Base-by-base conservation (phyloP, 208 protist genomes). In the Wallacemonas rigidus region DNA sequence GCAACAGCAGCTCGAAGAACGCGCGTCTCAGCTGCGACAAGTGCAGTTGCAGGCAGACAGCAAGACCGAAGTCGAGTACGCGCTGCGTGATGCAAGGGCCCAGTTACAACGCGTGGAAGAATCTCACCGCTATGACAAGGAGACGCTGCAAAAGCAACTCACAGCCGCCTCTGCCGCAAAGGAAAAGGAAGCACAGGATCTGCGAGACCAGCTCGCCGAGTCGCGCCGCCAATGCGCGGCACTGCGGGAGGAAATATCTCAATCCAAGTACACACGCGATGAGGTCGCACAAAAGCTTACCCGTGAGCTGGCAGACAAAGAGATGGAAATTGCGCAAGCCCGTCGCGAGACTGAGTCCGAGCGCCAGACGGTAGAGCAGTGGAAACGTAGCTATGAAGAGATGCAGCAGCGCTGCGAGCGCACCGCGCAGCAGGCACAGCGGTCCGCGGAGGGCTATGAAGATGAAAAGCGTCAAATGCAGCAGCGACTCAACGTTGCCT, bases 331-430 rank as follows among this genome's bases (percentile, higher is more conserved):
- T 55, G 77, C 76, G 15, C 80, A 87, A 60, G 69, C 85, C 39
- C 76, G 75, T 9, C 76, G 81, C 11, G 81, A 89, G 58, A 47
- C 79, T 2, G 84, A 90, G 58, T 84, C 88, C 43, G 68, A 57
- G 15, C 79, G 74, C 7, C 74, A 79, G 51, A 64, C 68, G 7
- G 60, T 83, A 3, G 65, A 87, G 63, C 77, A 90, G 64, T 90
- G 85, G 83, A 87, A 87, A 62, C 47, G 75, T 5, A 82, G 71
- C 26, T 85, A 80, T 57, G 80, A 82, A 26, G 74, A 89, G 64
- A 71, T 86, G 50, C 81, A 87, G 79, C 79, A 74, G 62, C 69
- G 80, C 53, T 71, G 62, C n/a, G 83, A 82, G 2, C 68, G 64
- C 17, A 69, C 38, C 36, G 55, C 74, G 9, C 63, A 79, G 50